Evolutionary conservation across 345 rosid genomes (phyloP).

Genomic region (Sonneratia alba): DNA sequence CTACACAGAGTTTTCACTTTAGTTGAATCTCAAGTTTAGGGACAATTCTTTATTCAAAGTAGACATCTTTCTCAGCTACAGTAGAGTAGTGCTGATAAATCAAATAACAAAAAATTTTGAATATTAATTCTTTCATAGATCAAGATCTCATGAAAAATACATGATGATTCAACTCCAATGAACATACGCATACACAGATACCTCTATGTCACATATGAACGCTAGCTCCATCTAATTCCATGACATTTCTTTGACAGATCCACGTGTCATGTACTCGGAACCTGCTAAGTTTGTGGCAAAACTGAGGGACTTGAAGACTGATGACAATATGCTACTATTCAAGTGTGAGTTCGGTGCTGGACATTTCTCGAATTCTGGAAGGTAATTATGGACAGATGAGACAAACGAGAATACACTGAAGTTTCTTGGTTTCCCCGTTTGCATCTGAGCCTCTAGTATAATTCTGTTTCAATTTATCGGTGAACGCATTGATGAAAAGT

Average conservation of each 20-base stretch:
- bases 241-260: slow-evolving; percentile 34
- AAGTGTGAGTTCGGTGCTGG: slow-evolving; percentile 93
- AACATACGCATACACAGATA: neutral
- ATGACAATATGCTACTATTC: slow-evolving; percentile 57
- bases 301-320: slow-evolving; percentile 79
- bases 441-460: neutral
- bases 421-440: neutral
- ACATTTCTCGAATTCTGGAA: slow-evolving; percentile 91
- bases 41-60: neutral
- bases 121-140: neutral
- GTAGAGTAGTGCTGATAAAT: neutral
- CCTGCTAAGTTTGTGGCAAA: slow-evolving; percentile 89
- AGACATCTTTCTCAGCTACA: neutral
- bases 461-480: neutral
- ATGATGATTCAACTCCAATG: neutral
- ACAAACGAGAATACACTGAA: neutral
- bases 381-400: slow-evolving; percentile 27
- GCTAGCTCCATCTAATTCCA: neutral
- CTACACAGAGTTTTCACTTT: neutral
- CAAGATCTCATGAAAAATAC: neutral
- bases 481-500: too few relatives aligned
- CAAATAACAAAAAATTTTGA: neutral
- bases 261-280: slow-evolving; percentile 88
- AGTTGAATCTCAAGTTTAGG: neutral
- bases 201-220: neutral